Evolutionary conservation across 1,284 basidiomycete species (phyloP), one percentile per base, ranked within the genome.

Genomic region (Malassezia dermatis): DNA sequence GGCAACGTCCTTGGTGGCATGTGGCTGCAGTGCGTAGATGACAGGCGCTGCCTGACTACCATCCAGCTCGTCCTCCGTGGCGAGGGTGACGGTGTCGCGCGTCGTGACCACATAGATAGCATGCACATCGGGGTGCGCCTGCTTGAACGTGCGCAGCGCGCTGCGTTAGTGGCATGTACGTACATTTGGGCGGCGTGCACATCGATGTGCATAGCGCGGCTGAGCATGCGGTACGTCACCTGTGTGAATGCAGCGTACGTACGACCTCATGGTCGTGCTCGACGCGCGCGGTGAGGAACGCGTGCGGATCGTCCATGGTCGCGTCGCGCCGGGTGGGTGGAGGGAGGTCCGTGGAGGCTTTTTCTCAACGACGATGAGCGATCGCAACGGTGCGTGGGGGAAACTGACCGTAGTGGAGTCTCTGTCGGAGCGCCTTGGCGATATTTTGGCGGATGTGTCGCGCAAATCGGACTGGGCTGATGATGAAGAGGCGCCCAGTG

Each of bases 201-300:
- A 35, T 66, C 62, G 4, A 67, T 64, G 17, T 59, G 55, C 21
- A 56, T 51, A 48, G 58, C 61, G 13, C 67, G 60, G 30, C 67
- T 69, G 35, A 69, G 60, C 12, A 67, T 53, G 3, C 64, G 59
- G 43, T 64, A 67, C 4, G 65, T 67, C 48, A 67, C 56, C 54
- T 56, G 40, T 15, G 48, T 45, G n/a, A 30, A 41, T 32, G 7
- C 8, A 27, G 5, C 27, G 24, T 30, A 51, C 53, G 15, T 34
- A 56, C 54, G 31, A 62, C 55, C 55, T 64, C 62, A 54, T 59
- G 57, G 41, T 69, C 64, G 26, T 62, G 62, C 48, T 63, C 52
- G 17, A 66, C 23, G 53, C 67, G 66, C 26, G 56, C 43, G 10
- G 46, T 48, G 15, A 69, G 52, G 39, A 69, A 59, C 26, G 58